Evolutionary conservation across 2,329 filamentous ascomycete genomes (phyloP).

Genomic region (Graphilbum sp.): DNA sequence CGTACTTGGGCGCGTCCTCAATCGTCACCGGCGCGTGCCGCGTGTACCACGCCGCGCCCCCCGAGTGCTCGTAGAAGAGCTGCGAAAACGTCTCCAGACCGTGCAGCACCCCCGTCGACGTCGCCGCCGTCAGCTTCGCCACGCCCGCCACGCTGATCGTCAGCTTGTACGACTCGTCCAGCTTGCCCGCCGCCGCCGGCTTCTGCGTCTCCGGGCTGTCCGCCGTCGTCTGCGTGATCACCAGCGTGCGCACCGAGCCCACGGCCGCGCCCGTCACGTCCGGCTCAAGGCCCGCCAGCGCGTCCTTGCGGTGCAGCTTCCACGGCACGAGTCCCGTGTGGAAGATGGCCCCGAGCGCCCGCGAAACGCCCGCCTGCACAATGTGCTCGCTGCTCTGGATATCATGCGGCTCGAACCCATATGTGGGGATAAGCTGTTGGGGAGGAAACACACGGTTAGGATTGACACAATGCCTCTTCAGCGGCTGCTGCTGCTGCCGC

Average conservation of each 20-base stretch:
- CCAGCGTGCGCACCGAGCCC: conserved; percentile 39
- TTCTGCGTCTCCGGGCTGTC: conserved; percentile 40
- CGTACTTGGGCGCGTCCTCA: conserved; percentile 55
- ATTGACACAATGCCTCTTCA: neutral
- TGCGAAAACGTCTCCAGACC: conserved; percentile 66
- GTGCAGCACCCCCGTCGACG: conserved; percentile 52
- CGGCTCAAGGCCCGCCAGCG: conserved; percentile 47
- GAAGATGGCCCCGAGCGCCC: conserved; percentile 49
- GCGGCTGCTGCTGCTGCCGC: conserved; percentile 6
- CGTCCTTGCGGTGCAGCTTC: conserved; percentile 52
- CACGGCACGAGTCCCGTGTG: conserved; percentile 56
- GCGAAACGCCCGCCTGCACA: conserved; percentile 38
- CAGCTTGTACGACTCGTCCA: conserved; percentile 65
- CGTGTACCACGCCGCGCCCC: conserved; percentile 46
- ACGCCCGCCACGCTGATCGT: conserved; percentile 39
- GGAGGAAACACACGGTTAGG: conserved; percentile 5
- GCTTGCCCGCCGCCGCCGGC: conserved; percentile 37
- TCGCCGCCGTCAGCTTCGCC: conserved; percentile 45
- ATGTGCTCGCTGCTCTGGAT: conserved; percentile 33
- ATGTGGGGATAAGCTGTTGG: conserved; percentile 29
- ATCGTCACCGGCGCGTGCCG: conserved; percentile 54
- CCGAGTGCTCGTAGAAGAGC: conserved; percentile 59
- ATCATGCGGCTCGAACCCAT: conserved; percentile 24
- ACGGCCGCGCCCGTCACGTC: conserved; percentile 13
- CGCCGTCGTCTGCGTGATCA: conserved; percentile 40